Evolutionary conservation across 2,329 filamentous ascomycete genomes (phyloP).

Genomic region (Epichloe gansuensis): DNA sequence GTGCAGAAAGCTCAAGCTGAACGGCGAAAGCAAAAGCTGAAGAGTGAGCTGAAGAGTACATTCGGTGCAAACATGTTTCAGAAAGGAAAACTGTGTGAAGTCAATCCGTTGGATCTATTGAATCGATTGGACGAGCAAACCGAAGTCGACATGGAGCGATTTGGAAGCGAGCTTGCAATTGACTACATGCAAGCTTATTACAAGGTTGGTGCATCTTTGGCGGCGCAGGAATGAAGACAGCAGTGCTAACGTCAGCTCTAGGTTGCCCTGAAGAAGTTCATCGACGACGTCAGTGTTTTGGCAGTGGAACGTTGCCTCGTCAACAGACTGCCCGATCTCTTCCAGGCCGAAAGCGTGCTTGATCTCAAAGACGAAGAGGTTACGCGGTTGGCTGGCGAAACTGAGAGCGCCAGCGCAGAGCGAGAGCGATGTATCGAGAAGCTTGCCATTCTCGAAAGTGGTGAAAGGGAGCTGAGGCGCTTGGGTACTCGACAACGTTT

Average conservation of each 20-base stretch:
- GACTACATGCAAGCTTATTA: conserved; percentile 29
- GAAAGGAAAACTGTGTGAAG: not conserved
- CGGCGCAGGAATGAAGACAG: not conserved
- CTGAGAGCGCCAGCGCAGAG: conserved; percentile 1
- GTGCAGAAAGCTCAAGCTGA: conserved; percentile 18
- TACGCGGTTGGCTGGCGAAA: not conserved
- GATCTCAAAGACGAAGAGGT: conserved; percentile 9
- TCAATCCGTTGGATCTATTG: not conserved
- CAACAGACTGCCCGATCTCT: conserved; percentile 8
- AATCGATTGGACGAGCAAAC: not conserved
- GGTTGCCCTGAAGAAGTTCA: conserved; percentile 12
- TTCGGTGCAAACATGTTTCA: not conserved
- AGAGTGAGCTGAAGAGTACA: not conserved
- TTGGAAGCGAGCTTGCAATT: conserved; percentile 10
- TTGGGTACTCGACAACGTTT: not conserved
- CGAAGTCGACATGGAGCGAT: conserved; percentile 1
- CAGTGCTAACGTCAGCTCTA: not conserved
- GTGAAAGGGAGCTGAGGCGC: not conserved
- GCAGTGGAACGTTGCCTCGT: conserved; percentile 14
- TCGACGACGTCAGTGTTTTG: conserved; percentile 14
- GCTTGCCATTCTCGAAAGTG: conserved; percentile 1
- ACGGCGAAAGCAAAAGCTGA: conserved; percentile 4
- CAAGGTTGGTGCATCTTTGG: conserved; percentile 14
- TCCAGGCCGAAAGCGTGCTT: conserved; percentile 10
- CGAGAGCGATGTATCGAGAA: conserved; percentile 3